Evolutionary conservation across 495 filamentous ascomycete genomes (phyloP).

Genomic region (Stereocaulon alpinum): DNA sequence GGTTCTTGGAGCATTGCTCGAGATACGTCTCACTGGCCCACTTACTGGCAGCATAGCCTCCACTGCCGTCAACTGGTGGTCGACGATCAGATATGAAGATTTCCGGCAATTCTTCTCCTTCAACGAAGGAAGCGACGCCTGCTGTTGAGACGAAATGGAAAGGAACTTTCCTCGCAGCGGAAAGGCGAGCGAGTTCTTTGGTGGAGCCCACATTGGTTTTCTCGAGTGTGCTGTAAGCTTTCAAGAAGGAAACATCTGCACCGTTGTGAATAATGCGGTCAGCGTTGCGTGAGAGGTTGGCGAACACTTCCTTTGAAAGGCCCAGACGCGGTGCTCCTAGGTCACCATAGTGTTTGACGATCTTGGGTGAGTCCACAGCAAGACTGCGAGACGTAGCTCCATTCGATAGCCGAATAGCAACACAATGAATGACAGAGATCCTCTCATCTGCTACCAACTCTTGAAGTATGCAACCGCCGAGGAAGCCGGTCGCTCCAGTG

Average conservation of each 20-base stretch:
- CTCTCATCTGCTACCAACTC: constrained; percentile 20
- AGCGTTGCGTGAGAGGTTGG: constrained; percentile 24
- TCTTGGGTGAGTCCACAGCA: constrained; percentile 21
- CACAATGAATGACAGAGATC: constrained; percentile 27
- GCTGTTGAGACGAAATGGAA: constrained; percentile 43
- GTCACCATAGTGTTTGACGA: constrained; percentile 33
- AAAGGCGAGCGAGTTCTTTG: constrained; percentile 30
- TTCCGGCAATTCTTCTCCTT: not conserved
- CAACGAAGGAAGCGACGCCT: constrained; percentile 24
- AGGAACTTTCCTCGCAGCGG: constrained; percentile 28
- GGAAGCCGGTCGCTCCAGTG: constrained; percentile 28
- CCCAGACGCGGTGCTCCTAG: constrained; percentile 29
- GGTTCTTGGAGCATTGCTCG: constrained; percentile 25
- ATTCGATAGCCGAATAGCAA: not conserved
- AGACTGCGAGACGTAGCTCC: not conserved
- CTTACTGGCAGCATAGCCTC: constrained; percentile 41
- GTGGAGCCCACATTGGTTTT: constrained; percentile 37
- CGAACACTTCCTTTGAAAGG: constrained; percentile 23
- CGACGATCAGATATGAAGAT: constrained; percentile 14
- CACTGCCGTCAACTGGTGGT: constrained; percentile 18
- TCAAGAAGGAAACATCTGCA: constrained; percentile 39
- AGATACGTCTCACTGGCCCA: constrained; percentile 46
- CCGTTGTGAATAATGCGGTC: constrained; percentile 44
- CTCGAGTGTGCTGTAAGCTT: constrained; percentile 36
- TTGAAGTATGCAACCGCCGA: constrained; percentile 21